Conservation (phyloP, 2,329 filamentous ascomycete species). For the Verticillium zaregamsianum region DNA sequence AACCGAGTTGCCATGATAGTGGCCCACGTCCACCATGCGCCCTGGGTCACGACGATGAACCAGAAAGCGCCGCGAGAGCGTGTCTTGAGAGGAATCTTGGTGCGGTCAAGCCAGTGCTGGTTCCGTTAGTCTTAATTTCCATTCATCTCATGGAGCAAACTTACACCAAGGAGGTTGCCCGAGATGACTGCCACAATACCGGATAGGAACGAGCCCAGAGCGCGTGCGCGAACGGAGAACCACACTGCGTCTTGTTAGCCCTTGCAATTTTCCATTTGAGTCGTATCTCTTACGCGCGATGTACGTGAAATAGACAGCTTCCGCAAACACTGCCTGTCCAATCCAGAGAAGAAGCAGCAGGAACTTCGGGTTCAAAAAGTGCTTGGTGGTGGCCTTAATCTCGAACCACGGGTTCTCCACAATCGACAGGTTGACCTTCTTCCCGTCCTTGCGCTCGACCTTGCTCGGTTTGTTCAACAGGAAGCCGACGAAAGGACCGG, state of each 20-base stretch:
- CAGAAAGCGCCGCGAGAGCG: conserved; percentile 53
- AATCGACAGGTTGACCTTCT: conserved; percentile 56
- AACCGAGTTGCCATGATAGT: conserved; percentile 62
- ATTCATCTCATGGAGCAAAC: conserved; percentile 17
- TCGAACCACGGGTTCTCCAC: conserved; percentile 52
- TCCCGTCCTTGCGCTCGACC: conserved; percentile 63
- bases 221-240: conserved; percentile 66
- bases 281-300: conserved; percentile 34
- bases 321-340: conserved; percentile 65
- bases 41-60: conserved; percentile 52
- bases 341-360: conserved; percentile 64
- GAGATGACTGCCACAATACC: conserved; percentile 62
- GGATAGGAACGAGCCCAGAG: conserved; percentile 66
- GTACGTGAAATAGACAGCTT: conserved; percentile 71
- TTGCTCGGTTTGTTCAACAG: conserved; percentile 56
- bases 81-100: conserved; percentile 45
- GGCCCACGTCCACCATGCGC: conserved; percentile 70
- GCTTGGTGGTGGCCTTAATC: conserved; percentile 51
- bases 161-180: conserved; percentile 61
- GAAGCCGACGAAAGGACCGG: conserved; percentile 60
- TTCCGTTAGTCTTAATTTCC: background rate
- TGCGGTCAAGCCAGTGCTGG: conserved; percentile 55
- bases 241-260: conserved; percentile 39
- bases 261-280: conserved; percentile 10
- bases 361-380: conserved; percentile 59